Percentiles rank a stretch among this genome's conserved stretches.
phyloP scores from a whole-genome alignment of 73 alveolate species.

The Paramecium caudatum region DNA sequence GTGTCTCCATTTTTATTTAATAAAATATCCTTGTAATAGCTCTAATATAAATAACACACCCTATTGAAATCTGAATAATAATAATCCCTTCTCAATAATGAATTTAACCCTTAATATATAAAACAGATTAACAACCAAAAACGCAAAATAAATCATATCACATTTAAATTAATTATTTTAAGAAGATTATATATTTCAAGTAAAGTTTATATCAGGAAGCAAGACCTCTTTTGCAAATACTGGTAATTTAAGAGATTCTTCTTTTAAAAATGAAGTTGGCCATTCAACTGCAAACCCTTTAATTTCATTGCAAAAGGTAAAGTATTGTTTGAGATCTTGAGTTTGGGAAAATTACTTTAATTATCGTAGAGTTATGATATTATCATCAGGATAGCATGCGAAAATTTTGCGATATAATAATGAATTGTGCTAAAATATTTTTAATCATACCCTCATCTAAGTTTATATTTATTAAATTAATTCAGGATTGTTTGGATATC shows the following conservation, averaged over 20 bases:
- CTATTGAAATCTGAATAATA: too few relatives aligned
- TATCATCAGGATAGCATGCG: conserved; percentile 71
- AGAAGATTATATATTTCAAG: too few relatives aligned
- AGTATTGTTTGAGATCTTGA: conserved; percentile 43
- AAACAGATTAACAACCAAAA: too few relatives aligned
- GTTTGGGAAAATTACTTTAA: conserved; percentile 59
- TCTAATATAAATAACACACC: too few relatives aligned
- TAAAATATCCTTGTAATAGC: too few relatives aligned
- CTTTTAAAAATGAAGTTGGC: conserved; percentile 75
- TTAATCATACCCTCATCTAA: conserved; percentile 68
- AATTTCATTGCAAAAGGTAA: conserved; percentile 34
- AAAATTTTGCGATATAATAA: conserved; percentile 85
- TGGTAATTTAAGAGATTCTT: conserved; percentile 71
- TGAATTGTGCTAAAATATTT: conserved; percentile 78
- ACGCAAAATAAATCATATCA: too few relatives aligned
- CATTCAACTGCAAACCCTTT: conserved; percentile 75
- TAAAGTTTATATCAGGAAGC: conserved; percentile 75
- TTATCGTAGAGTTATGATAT: background rate
- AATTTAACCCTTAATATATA: too few relatives aligned
- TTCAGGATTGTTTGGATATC: conserved; percentile 85
- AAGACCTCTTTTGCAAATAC: conserved; percentile 71
- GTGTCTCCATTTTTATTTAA: too few relatives aligned
- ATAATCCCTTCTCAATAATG: too few relatives aligned
- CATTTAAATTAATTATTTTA: too few relatives aligned
- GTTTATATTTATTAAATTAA: conserved; percentile 77